Evolutionary conservation across 2,329 filamentous ascomycete species (phyloP).

Genomic region (Phyllosticta capitalensis): DNA sequence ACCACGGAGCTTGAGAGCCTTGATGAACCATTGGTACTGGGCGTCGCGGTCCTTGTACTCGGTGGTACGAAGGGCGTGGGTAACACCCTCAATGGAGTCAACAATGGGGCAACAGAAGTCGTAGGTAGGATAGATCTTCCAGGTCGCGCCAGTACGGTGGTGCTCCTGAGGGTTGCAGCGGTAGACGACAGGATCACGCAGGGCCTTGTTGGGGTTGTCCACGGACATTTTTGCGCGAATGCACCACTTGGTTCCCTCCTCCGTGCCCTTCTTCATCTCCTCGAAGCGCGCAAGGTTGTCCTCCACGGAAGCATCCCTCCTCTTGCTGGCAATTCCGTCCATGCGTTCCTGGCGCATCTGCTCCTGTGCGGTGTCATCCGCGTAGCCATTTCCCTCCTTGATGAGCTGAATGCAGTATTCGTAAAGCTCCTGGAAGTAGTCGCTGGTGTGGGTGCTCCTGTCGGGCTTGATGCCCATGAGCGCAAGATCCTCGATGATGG

Average conservation of each 20-base stretch:
- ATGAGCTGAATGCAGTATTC: constrained; percentile 78
- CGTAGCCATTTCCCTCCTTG: constrained; percentile 79
- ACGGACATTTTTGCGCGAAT: constrained; percentile 91
- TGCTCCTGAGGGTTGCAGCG: constrained; percentile 70
- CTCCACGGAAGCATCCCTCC: constrained; percentile 68
- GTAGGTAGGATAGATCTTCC: constrained; percentile 84
- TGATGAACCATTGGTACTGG: constrained; percentile 79
- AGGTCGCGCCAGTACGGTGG: constrained; percentile 67
- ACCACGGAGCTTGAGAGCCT: constrained; percentile 61
- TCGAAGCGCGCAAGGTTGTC: constrained; percentile 81
- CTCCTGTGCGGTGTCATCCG: constrained; percentile 87
- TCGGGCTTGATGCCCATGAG: constrained; percentile 90
- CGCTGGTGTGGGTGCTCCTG: constrained; percentile 77
- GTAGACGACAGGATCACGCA: constrained; percentile 96
- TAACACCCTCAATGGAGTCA: constrained; percentile 72
- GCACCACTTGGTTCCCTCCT: constrained; percentile 74
- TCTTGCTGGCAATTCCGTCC: constrained; percentile 71
- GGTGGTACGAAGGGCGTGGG: constrained; percentile 72
- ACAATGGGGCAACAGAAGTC: constrained; percentile 79
- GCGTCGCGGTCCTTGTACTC: constrained; percentile 83
- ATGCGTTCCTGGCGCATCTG: constrained; percentile 78
- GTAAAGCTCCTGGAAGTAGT: constrained; percentile 91
- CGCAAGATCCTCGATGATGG: constrained; percentile 82
- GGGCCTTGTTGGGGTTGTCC: constrained; percentile 87
- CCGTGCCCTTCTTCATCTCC: constrained; percentile 82